Percentiles rank a stretch among this genome's conserved stretches.
Conservation (phyloP, 2,329 filamentous ascomycete genomes). For the Penicillium sp. region DNA sequence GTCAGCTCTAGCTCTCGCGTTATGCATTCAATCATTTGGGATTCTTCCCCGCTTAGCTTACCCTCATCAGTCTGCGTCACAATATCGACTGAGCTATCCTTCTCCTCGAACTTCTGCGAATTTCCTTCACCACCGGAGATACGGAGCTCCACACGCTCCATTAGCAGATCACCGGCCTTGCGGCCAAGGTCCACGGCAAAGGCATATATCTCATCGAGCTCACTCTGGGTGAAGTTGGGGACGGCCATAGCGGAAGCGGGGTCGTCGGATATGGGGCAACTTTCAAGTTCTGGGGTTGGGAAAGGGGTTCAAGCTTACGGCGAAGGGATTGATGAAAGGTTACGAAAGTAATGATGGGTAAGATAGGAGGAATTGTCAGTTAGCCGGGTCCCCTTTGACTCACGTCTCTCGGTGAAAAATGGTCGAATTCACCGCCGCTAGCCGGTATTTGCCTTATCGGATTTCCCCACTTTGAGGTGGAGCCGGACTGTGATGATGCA, state of each 20-base stretch:
- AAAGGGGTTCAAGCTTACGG: not conserved
- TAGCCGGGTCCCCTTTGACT: not conserved
- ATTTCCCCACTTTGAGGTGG: slow-evolving; percentile 11
- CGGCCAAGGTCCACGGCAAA: slow-evolving; percentile 72
- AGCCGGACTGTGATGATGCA: not conserved
- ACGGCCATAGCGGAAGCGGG: slow-evolving; percentile 19
- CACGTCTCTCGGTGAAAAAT: slow-evolving; percentile 16
- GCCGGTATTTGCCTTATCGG: slow-evolving; percentile 18
- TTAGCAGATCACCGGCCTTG: slow-evolving; percentile 67
- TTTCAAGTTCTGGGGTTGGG: too few species aligned
- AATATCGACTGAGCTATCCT: slow-evolving; percentile 74
- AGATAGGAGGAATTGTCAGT: not conserved
- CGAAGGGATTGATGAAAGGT: not conserved
- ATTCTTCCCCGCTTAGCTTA: slow-evolving; percentile 32
- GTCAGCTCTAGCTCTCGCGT: slow-evolving; percentile 3
- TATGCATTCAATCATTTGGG: not conserved
- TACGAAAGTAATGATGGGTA: not conserved
- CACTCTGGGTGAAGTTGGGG: slow-evolving; percentile 31
- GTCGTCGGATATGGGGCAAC: not conserved
- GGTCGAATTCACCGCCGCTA: slow-evolving; percentile 15
- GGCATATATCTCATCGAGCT: slow-evolving; percentile 65
- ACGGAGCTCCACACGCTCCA: slow-evolving; percentile 62
- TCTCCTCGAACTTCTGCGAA: slow-evolving; percentile 56
- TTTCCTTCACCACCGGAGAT: slow-evolving; percentile 43
- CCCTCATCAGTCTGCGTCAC: slow-evolving; percentile 76